Base-by-base conservation (phyloP, 352 stramenopile genomes). In the Pythium vanterpoolii region DNA sequence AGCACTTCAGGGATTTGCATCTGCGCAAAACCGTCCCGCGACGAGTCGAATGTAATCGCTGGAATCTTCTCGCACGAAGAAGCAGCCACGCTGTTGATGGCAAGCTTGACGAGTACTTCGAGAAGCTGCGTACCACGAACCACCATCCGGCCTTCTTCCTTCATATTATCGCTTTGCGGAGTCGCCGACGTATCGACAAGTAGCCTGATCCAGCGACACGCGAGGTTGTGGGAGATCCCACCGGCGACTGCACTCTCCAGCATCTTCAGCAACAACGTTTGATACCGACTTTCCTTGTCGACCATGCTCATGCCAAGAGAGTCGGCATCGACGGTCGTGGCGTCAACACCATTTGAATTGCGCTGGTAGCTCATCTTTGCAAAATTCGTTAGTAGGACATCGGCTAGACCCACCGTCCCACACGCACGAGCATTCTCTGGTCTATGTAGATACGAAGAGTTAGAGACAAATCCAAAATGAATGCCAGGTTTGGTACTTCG, bases 1-100 rank as follows among this genome's bases (percentile, higher is more conserved):
- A 79, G 69, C 5, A 88, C 60, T 56, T 90, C 80, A 4, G 80
- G 78, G 16, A 88, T 84, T 57, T 90, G 80, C 40, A 88, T 64
- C 53, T 79, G 84, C 5, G 76, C 77, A 51, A 87, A 90, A 1
- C 80, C 80, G 36, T 88, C 80, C 14, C 33, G 67, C 8, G 76
- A 82, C 10, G 76, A 42, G 23, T 88, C 63, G 49, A 90, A 88
- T 39, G 60, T 19, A 62, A 88, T 69, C 2, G 60, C 57, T 43
- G 68, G 65, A 16, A 56, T 49, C 4, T 55, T 30, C 30, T 56
- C 24, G 2, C 30, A 31, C 2, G 34, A 42, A 42, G 3, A 23
- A 11, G 27, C 26, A 13, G 43, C 33, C 6, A 13, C 3, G 14
- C 30, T 26, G 13, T 30, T 47, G 8, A 47, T 5, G 1, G 52